Evolutionary conservation across 192 early-diverging fungal species (phyloP), one percentile per base, ranked within the genome.

Genomic region (Entrophospora sp.): DNA sequence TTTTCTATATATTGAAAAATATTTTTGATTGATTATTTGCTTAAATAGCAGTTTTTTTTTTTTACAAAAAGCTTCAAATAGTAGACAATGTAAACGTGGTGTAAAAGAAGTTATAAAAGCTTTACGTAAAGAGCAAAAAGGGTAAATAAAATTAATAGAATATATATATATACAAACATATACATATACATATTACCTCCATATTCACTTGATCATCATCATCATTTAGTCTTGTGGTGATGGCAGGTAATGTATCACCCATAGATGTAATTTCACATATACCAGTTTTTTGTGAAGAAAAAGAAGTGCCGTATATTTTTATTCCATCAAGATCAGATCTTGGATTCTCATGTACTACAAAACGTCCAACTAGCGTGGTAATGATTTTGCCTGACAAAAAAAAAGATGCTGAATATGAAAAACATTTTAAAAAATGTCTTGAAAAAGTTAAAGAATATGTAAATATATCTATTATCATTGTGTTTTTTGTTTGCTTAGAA

Each of bases 91-190:
- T 40, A 89, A 88, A 75, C 88, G 97, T 64, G 97, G 97, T 53
- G 92, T 97, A 20, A 97, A 97, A 83, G 97, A 99, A 77, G 93
- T 97, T 30, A 90, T 92, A 43, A 97, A 97, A 82, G 91, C 87
- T 66, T 81, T 99, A 71, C 84, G 93, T 49, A 99, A 99, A 83
- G 91, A 92, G 57, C 80, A 87, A 58, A 95, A 96, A 83, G 96
- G 89, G 76, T 76, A 70, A 53, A 61, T 71, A 25, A n/a, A 28
- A 27, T 16, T 9, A 13, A 68, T 14, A 9, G 18, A 31, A 10
- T 34, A 30, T 34, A 27, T 40, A 10, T 32, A 34, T 20, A 20
- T 20, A 5, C 1, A 9, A 35, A 52, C 5, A 40, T 48, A 18
- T 31, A 25, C 27, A 67, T n/a, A 36, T n/a, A n/a, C 27, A 16